Conservation (phyloP, 2,329 filamentous ascomycete species). For the Davidsoniella australis region DNA sequence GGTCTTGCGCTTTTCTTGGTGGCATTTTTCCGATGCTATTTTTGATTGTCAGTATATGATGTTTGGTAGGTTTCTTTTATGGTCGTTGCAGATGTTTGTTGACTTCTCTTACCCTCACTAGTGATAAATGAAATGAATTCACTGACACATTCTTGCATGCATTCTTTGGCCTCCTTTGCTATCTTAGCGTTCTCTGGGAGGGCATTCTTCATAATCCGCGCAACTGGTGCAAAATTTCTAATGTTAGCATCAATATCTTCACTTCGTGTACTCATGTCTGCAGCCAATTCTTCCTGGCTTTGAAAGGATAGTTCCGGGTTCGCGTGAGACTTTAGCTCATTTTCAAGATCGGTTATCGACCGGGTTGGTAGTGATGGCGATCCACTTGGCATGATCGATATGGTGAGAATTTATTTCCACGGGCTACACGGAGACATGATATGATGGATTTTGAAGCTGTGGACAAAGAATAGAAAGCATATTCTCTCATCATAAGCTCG, state of each 20-base stretch:
- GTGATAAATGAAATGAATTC: slow-evolving; percentile 99
- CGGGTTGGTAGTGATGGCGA: too few species aligned
- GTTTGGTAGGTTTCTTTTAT: background rate
- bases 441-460: too few species aligned
- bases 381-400: too few species aligned
- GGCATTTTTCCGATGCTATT: slow-evolving; percentile 92
- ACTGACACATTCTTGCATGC: slow-evolving; percentile 99
- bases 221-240: slow-evolving; percentile 86
- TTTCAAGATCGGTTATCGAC: too few species aligned
- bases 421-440: too few species aligned
- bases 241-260: slow-evolving; percentile 65
- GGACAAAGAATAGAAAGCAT: too few species aligned
- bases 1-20: slow-evolving; percentile 98
- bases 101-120: slow-evolving; percentile 62
- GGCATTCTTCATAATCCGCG: slow-evolving; percentile 96
- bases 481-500: too few species aligned
- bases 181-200: slow-evolving; percentile 98
- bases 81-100: background rate
- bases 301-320: too few species aligned
- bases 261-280: background rate
- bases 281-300: too few species aligned
- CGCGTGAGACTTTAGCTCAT: too few species aligned
- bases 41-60: slow-evolving; percentile 7
- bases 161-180: slow-evolving; percentile 96
- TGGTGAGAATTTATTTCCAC: too few species aligned